Percentiles rank a stretch among this genome's conserved stretches.
phyloP scores from a whole-genome alignment of 352 stramenopile genomes.

The Phytophthora citrophthora region DNA sequence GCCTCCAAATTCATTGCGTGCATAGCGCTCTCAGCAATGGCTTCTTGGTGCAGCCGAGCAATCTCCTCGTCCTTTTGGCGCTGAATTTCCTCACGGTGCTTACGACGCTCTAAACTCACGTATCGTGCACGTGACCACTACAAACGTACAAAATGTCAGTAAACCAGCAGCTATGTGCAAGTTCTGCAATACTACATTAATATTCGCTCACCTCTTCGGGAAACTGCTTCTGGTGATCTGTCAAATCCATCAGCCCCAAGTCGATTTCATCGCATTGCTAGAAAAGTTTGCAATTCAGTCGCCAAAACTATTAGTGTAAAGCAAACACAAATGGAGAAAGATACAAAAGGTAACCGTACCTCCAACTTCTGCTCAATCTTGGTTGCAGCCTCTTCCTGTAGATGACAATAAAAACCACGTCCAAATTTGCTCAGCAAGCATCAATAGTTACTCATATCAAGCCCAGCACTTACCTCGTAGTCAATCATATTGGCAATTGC shows the following conservation, averaged over 20 bases:
- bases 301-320: constrained; percentile 6
- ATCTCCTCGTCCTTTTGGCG: constrained; percentile 75
- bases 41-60: constrained; percentile 68
- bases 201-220: constrained; percentile 61
- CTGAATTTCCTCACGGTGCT: constrained; percentile 68
- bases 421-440: background rate
- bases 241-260: constrained; percentile 74
- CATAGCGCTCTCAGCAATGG: constrained; percentile 72
- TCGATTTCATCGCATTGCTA: constrained; percentile 88
- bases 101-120: constrained; percentile 55
- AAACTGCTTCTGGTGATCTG: constrained; percentile 71
- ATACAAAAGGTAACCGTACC: constrained; percentile 33
- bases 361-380: constrained; percentile 83
- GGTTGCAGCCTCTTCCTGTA: constrained; percentile 55
- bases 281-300: constrained; percentile 1
- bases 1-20: constrained; percentile 79
- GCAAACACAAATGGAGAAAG: background rate
- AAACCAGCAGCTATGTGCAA: background rate
- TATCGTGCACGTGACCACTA: constrained; percentile 72
- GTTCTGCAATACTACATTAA: background rate
- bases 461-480: constrained; percentile 52
- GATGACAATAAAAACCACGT: background rate
- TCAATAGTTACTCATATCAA: background rate
- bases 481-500: constrained; percentile 67
- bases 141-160: background rate